phyloP scores from a whole-genome alignment of 2,329 filamentous ascomycete genomes.

The Anthostomella pinea region DNA sequence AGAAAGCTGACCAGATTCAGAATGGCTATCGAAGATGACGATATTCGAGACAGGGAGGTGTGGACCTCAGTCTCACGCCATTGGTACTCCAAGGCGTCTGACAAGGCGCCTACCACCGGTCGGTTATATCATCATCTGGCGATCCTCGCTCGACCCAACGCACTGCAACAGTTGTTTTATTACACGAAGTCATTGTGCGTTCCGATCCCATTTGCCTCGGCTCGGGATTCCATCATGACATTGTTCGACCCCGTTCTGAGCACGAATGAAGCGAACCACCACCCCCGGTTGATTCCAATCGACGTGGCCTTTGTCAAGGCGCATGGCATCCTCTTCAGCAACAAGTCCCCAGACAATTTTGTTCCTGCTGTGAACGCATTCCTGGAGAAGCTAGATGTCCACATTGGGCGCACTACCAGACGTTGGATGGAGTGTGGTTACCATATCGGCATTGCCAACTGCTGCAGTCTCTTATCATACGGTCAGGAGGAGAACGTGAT shows the following conservation, averaged over 20 bases:
- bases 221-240: conserved; percentile 67
- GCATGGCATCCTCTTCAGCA: conserved; percentile 63
- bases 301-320: conserved; percentile 62
- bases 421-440: conserved; percentile 54
- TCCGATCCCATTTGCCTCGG: conserved; percentile 62
- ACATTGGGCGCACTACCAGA: conserved; percentile 51
- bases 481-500: conserved; percentile 49
- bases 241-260: conserved; percentile 60
- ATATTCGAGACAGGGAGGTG: conserved; percentile 69
- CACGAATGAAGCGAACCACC: conserved; percentile 22
- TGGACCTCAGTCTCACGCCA: conserved; percentile 78
- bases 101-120: conserved; percentile 71
- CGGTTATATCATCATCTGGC: conserved; percentile 86
- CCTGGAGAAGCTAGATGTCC: conserved; percentile 49
- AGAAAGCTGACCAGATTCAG: conserved; percentile 35
- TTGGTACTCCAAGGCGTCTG: conserved; percentile 83
- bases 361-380: conserved; percentile 47
- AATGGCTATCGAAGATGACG: conserved; percentile 88
- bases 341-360: conserved; percentile 46
- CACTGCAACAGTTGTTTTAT: conserved; percentile 68
- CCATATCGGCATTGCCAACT: conserved; percentile 56
- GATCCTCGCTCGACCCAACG: conserved; percentile 68
- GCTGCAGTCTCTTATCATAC: conserved; percentile 51
- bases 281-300: conserved; percentile 39
- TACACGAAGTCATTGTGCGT: conserved; percentile 71